A percentile compares a stretch with the other conserved stretches of the same genome.
These are phyloP conservation scores for Alternaria hordeiaustralica DNA, from an alignment of 2,329 filamentous ascomycete genomes.

Conservation along the genomic window DNA sequence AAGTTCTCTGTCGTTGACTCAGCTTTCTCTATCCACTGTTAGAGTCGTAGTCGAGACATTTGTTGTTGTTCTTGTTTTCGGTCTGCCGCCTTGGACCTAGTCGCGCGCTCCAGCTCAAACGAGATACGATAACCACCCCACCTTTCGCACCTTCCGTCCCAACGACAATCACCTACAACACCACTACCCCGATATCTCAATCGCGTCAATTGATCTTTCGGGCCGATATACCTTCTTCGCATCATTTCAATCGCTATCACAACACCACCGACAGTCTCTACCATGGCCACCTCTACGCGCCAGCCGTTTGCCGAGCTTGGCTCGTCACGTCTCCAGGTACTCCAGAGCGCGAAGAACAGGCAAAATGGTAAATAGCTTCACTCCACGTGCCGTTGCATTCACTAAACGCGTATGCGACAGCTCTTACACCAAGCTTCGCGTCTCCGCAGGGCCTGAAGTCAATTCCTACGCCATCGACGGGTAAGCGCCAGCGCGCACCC, in stretches of 20 bases:
- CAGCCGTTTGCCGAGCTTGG: slow-evolving; percentile 80
- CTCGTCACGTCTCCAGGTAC: slow-evolving; percentile 70
- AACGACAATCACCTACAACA: slow-evolving; percentile 8
- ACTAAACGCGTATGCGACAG: slow-evolving; percentile 36
- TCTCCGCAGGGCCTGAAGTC: slow-evolving; percentile 39
- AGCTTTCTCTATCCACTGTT: not conserved
- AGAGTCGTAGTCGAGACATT: not conserved
- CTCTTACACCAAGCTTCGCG: slow-evolving; percentile 42
- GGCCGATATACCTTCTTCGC: not conserved
- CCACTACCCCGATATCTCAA: not conserved
- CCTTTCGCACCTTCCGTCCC: slow-evolving; percentile 7
- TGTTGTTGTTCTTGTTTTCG: not conserved
- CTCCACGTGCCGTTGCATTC: not conserved
- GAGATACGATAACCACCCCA: slow-evolving; percentile 17
- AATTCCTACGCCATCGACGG: slow-evolving; percentile 33
- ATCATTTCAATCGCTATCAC: slow-evolving; percentile 1
- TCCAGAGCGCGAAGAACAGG: slow-evolving; percentile 79
- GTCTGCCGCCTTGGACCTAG: slow-evolving; percentile 4
- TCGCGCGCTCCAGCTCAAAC: slow-evolving; percentile 5
- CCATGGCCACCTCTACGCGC: slow-evolving; percentile 59
- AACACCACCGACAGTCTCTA: slow-evolving; percentile 8
- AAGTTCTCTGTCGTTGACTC: not conserved
- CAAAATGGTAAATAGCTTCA: slow-evolving; percentile 63
- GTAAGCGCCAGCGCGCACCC: slow-evolving; percentile 55
- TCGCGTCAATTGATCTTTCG: slow-evolving; percentile 1